Evolutionary conservation across 2,329 filamentous ascomycete species (phyloP), one percentile per base, ranked within the genome.

Genomic region (Fusarium sp.): DNA sequence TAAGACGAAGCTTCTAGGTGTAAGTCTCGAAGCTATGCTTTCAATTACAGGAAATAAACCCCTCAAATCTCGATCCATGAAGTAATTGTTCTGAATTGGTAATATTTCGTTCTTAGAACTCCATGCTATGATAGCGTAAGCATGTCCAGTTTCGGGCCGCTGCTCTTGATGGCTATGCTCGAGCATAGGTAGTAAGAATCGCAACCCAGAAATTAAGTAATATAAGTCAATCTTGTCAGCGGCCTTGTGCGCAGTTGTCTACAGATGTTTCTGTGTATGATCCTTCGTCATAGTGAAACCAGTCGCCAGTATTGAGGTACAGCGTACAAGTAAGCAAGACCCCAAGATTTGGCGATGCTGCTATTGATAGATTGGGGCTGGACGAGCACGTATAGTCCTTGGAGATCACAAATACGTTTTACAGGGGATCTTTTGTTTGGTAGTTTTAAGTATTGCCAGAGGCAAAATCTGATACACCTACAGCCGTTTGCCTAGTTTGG

Each of bases 41-140:
- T 1, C 11, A 28, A 10, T 12, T 19, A n/a, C n/a, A 40, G 43
- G 29, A 35, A 12, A 54, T 39, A 61, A 60, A 61, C 48, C 32
- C 48, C 57, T 60, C 56, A 55, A 12, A 8, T 43, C n/a, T 44
- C 24, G n/a, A 22, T 46, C 25, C 2, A 43, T 60, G 41, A 60
- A 54, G n/a, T n/a, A 48, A 59, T 39, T 55, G 7, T 22, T 46
- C 3, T 15, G 4, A 6, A 28, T 32, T 6, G 12, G 15, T 2
- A 7, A 22, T n/a, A 25, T 22, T 6, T 11, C 35, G 13, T 11
- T 38, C 24, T 11, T 13, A 19, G 19, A 19, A 19, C 19, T 19
- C 19, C 19, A 19, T 19, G 3, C 19, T 19, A 19, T 19, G 19
- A 19, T 32, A n/a, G 31, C 11, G 31, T 13, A 32, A 53, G 22